Base-by-base conservation (phyloP, 164 flowering plant genomes). In the Akebia trifoliata region DNA sequence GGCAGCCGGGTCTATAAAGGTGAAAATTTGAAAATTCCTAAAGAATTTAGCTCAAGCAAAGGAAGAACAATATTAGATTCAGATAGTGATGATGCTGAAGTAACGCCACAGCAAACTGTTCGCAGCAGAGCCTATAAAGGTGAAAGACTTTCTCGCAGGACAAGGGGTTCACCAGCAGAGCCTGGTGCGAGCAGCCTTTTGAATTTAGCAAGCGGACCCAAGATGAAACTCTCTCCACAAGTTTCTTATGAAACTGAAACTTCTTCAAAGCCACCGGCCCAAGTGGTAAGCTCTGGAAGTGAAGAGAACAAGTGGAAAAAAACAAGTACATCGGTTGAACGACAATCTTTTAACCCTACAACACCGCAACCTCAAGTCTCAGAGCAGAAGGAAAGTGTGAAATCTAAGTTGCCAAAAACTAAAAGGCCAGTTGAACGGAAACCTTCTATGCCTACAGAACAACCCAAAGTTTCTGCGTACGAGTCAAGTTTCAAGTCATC, bases 61-160 rank as follows among this genome's bases (percentile, higher is more conserved):
- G 47, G 72, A 8, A 52, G 49, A 36, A 37, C 72, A 10, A 35
- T 11, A 67, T 69, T 73, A 61, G 74, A 68, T 62, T 77, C 77
- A n/a, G 77, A 59, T 29, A 53, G 59, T 53, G 44, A 62, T 54
- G 68, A 65, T 30, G 35, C 35, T 44, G 78, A 72, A 15, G 66
- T 62, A 45, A 6, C 43, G 30, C 62, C 70, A 12, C 62, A 30
- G 60, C 65, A 43, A 22, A 45, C 62, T 59, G 17, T 38, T 46
- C 43, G 61, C n/a, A 43, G 53, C 22, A 72, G 44, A 46, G 62
- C 61, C 31, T 63, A 58, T 60, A 22, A 44, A 8, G 67, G 62
- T 48, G 35, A 66, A 25, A 72, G 61, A 45, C 26, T 70, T 54
- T 82, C 91, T 70, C 78, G 76, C 50, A 75, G 90, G 74, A 78